Conservation (phyloP, 768 basidiomycete genomes). For the Galerina sulciceps region DNA sequence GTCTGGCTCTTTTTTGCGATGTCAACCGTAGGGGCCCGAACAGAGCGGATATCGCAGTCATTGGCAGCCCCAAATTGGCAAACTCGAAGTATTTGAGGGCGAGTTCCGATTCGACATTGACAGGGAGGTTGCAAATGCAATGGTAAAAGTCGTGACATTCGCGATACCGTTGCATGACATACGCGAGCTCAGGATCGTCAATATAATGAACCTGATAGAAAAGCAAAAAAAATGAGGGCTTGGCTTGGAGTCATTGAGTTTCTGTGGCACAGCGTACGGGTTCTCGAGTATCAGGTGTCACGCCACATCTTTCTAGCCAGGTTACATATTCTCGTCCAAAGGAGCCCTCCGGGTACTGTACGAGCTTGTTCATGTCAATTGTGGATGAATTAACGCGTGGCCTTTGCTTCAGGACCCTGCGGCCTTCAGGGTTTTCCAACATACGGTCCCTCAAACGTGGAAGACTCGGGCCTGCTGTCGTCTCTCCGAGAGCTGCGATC, state of each 20-base stretch:
- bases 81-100: conserved; percentile 96
- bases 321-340: conserved; percentile 86
- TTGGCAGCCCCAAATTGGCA: conserved; percentile 87
- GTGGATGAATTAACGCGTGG: conserved; percentile 82
- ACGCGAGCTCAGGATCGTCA: conserved; percentile 93
- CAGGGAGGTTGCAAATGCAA: conserved; percentile 85
- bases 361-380: conserved; percentile 72
- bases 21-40: conserved; percentile 81
- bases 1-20: conserved; percentile 51
- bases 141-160: conserved; percentile 99
- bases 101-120: conserved; percentile 89
- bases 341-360: conserved; percentile 72
- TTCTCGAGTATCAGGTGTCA: conserved; percentile 93
- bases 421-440: conserved; percentile 81
- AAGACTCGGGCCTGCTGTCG: conserved; percentile 82
- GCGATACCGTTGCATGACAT: conserved; percentile 97
- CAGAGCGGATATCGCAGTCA: conserved; percentile 78
- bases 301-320: conserved; percentile 87
- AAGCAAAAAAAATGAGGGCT: conserved; percentile 3
- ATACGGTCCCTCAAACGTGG: conserved; percentile 77
- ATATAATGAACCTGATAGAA: conserved; percentile 84
- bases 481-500: conserved; percentile 93
- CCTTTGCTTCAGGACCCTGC: conserved; percentile 80
- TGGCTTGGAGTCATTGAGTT: not conserved
- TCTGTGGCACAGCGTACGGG: conserved; percentile 55